A percentile compares a stretch with the other conserved stretches of the same genome.
Evolutionary conservation across 169 alveolate genomes (phyloP).

Genomic region (Cryptosporidium meleagridis): DNA sequence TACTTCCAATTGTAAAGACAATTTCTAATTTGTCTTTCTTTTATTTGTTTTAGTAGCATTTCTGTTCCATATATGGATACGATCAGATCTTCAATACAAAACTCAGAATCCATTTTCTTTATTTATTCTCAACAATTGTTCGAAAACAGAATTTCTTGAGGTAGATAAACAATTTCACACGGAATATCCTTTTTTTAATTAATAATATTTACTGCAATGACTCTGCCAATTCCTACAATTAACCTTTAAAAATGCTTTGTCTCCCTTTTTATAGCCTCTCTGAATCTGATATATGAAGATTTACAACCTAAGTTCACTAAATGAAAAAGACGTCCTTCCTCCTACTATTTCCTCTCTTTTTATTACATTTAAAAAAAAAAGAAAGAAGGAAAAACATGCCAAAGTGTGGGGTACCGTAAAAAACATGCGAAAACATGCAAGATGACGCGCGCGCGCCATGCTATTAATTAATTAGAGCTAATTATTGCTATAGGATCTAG

Average conservation of each 20-base stretch:
- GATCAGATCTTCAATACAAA: constrained; percentile 52
- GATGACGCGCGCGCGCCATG: constrained; percentile 3
- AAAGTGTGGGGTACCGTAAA: constrained; percentile 20
- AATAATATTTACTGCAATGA: not conserved
- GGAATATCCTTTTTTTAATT: no score
- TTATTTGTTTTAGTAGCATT: constrained; percentile 46
- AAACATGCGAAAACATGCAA: constrained; percentile 11
- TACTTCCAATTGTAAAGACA: constrained; percentile 68
- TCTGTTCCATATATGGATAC: constrained; percentile 47
- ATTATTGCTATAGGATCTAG: constrained; percentile 9
- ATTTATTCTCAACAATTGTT: not conserved
- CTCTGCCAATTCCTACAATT: not conserved
- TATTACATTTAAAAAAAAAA: not conserved
- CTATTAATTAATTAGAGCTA: constrained; percentile 1
- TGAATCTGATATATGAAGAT: not conserved
- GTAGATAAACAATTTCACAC: no score
- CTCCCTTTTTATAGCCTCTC: not conserved
- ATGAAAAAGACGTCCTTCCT: not conserved
- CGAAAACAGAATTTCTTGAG: not conserved
- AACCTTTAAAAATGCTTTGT: no score
- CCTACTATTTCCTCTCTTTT: not conserved
- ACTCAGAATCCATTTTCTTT: not conserved
- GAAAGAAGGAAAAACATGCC: not conserved
- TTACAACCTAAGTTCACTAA: not conserved
- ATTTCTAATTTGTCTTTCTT: constrained; percentile 32